These are phyloP conservation scores for Strombidium stylifer DNA, from an alignment of 73 alveolate genomes.

Conservation along the genomic window DNA sequence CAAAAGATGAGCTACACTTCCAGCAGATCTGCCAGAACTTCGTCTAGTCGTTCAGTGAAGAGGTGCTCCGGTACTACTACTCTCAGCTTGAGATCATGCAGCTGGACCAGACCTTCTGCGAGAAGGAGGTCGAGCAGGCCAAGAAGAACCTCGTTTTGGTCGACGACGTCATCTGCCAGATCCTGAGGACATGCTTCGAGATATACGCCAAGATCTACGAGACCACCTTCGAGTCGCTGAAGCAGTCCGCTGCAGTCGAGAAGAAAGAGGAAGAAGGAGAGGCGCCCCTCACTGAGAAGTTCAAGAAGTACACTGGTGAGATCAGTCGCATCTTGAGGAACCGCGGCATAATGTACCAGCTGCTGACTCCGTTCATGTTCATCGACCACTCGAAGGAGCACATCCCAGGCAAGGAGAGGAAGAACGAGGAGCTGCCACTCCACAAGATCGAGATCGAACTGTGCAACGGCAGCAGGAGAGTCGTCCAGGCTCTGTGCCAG, in stretches of 20 bases:
- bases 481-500: too few species aligned
- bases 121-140: background rate
- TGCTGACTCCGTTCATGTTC: too few species aligned
- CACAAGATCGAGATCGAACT: too few species aligned
- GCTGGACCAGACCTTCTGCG: background rate
- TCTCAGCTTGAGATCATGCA: too few species aligned
- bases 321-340: too few species aligned
- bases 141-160: background rate
- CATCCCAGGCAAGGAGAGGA: too few species aligned
- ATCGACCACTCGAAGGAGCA: too few species aligned
- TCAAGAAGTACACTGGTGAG: too few species aligned
- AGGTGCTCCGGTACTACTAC: background rate
- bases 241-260: background rate
- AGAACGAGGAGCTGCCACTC: too few species aligned
- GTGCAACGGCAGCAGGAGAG: too few species aligned
- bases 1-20: too few species aligned
- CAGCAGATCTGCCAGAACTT: background rate
- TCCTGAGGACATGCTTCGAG: background rate
- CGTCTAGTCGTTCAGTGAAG: background rate
- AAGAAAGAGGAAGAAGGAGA: constrained; percentile 4
- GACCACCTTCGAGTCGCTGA: background rate
- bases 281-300: background rate
- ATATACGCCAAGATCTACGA: background rate
- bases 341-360: too few species aligned
- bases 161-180: background rate